A percentile compares a stretch with the other conserved stretches of the same genome.
Evolutionary conservation across 1,139 yeast genomes (phyloP).

Genomic region (Zygosaccharomyces pseudobailii): DNA sequence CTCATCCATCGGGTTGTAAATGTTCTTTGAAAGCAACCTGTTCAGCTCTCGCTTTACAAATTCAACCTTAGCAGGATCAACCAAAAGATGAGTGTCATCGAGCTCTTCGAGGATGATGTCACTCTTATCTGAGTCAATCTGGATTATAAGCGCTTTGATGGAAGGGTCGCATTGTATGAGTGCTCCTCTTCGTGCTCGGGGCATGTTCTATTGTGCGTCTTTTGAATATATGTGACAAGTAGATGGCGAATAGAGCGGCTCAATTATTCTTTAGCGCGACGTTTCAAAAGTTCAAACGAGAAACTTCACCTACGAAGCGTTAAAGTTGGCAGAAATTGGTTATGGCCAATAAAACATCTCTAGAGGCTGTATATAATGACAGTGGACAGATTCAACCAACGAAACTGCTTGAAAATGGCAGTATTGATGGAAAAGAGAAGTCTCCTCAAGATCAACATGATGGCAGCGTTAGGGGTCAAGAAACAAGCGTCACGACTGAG

Average conservation of each 20-base stretch:
- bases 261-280: background rate
- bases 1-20: slow-evolving; percentile 79
- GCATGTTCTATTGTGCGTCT: slow-evolving; percentile 21
- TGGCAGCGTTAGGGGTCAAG: background rate
- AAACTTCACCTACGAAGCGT: background rate
- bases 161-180: slow-evolving; percentile 73
- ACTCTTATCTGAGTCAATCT: slow-evolving; percentile 59
- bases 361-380: slow-evolving; percentile 15
- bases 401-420: slow-evolving; percentile 22
- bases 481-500: slow-evolving; percentile 12
- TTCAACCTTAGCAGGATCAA: slow-evolving; percentile 70
- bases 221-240: slow-evolving; percentile 5
- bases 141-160: slow-evolving; percentile 76
- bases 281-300: background rate
- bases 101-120: slow-evolving; percentile 79
- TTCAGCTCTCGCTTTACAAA: slow-evolving; percentile 75
- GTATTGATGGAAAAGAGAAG: slow-evolving; percentile 23
- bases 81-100: slow-evolving; percentile 83
- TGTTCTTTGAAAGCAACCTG: slow-evolving; percentile 68
- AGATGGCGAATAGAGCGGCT: background rate
- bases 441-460: slow-evolving; percentile 13
- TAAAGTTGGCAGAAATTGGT: background rate
- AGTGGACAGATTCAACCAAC: slow-evolving; percentile 6
- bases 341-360: background rate
- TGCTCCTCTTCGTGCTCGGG: slow-evolving; percentile 38